phyloP scores from a whole-genome alignment of 805 yeast genomes.

The Starmerella vaccinii region DNA sequence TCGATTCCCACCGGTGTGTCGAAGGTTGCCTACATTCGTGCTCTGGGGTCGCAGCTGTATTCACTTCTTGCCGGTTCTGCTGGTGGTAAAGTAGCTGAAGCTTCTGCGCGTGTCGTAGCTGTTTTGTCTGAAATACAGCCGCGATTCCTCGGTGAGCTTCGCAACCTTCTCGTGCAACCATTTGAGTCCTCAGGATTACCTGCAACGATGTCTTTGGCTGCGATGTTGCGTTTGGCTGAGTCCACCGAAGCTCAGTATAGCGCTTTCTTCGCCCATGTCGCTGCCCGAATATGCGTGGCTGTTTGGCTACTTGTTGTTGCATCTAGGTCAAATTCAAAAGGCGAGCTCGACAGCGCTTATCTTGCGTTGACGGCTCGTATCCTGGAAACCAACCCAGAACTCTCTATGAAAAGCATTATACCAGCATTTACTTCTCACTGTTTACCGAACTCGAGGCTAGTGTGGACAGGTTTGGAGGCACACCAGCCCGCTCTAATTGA shows the following conservation, averaged over 20 bases:
- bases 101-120: constrained; percentile 8
- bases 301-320: neutral
- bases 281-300: neutral
- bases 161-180: constrained; percentile 16
- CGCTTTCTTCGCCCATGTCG: neutral
- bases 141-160: constrained; percentile 16
- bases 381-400: neutral
- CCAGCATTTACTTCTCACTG: neutral
- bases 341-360: neutral
- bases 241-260: neutral
- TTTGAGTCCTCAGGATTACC: neutral
- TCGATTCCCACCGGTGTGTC: constrained; percentile 48
- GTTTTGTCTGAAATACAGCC: constrained; percentile 13
- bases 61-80: constrained; percentile 37
- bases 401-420: neutral
- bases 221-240: constrained; percentile 11
- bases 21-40: constrained; percentile 43
- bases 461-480: constrained; percentile 2
- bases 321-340: neutral
- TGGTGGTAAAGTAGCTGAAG: constrained; percentile 2
- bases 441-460: constrained; percentile 5
- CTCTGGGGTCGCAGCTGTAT: constrained; percentile 56
- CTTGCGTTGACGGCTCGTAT: constrained; percentile 1
- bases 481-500: constrained; percentile 10
- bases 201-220: constrained; percentile 9